These are phyloP conservation scores for Penicillium sp. DNA, from an alignment of 2,329 filamentous ascomycete species.

Conservation along the genomic window DNA sequence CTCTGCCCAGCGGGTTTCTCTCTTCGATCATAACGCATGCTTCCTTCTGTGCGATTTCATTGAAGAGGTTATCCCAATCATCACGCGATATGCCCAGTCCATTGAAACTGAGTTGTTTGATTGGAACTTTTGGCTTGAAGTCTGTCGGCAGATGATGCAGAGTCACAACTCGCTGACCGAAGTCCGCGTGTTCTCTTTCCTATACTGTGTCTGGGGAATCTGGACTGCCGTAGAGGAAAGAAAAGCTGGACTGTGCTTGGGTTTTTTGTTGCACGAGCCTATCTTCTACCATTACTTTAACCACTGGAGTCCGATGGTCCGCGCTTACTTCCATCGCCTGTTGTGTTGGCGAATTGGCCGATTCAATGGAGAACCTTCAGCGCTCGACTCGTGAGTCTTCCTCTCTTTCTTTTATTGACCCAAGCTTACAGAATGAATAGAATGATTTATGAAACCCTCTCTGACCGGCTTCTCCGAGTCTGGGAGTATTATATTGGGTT, in stretches of 20 bases:
- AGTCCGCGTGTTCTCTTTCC: slow-evolving; percentile 75
- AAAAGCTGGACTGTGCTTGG: slow-evolving; percentile 68
- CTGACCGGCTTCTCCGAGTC: slow-evolving; percentile 64
- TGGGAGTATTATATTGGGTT: slow-evolving; percentile 81
- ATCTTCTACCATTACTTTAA: slow-evolving; percentile 82
- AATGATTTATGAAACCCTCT: slow-evolving; percentile 66
- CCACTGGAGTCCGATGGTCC: slow-evolving; percentile 94
- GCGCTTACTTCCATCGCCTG: slow-evolving; percentile 87
- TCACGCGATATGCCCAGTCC: slow-evolving; percentile 59
- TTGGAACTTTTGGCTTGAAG: slow-evolving; percentile 82
- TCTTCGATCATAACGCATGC: slow-evolving; percentile 79
- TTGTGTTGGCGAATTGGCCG: slow-evolving; percentile 86
- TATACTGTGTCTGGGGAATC: slow-evolving; percentile 77
- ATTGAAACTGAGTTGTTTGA: slow-evolving; percentile 41
- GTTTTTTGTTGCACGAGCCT: slow-evolving; percentile 71
- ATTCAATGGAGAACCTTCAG: slow-evolving; percentile 64
- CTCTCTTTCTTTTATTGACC: not conserved
- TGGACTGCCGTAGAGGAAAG: slow-evolving; percentile 63
- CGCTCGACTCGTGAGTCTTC: slow-evolving; percentile 63
- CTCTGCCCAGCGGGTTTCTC: slow-evolving; percentile 70
- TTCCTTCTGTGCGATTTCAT: slow-evolving; percentile 90
- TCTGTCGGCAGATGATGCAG: slow-evolving; percentile 73
- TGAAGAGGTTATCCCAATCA: slow-evolving; percentile 72
- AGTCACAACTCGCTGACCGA: slow-evolving; percentile 90
- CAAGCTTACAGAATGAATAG: slow-evolving; percentile 43